phyloP scores from a whole-genome alignment of 192 early-diverging fungal species.

The Umbelopsis vinacea region DNA sequence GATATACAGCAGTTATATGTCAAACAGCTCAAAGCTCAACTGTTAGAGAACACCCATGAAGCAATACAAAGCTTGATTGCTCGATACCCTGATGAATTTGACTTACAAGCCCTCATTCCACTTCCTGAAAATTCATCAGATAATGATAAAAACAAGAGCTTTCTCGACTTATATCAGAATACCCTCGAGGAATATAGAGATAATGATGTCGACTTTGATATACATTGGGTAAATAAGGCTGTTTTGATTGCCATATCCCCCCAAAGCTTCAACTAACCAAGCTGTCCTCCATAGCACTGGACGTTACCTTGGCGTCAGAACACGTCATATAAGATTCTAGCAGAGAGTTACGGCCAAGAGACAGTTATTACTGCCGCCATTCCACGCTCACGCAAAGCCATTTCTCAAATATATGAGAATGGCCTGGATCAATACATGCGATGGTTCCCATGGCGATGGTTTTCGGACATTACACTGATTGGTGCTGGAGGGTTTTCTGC shows the following conservation, averaged over 20 bases:
- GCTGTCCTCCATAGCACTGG: constrained; percentile 26
- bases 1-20: constrained; percentile 27
- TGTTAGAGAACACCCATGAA: constrained; percentile 25
- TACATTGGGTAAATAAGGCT: constrained; percentile 36
- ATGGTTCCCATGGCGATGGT: constrained; percentile 44
- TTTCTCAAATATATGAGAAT: constrained; percentile 33
- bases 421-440: constrained; percentile 37
- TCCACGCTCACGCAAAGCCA: constrained; percentile 28
- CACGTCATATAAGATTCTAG: constrained; percentile 30
- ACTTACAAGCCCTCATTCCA: constrained; percentile 25
- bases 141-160: not conserved
- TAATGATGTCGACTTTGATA: constrained; percentile 31
- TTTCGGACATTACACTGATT: constrained; percentile 40
- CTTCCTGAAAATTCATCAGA: not conserved
- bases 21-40: constrained; percentile 30
- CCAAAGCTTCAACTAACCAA: not conserved
- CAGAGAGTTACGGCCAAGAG: constrained; percentile 28
- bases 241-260: no score
- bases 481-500: constrained; percentile 44
- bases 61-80: constrained; percentile 26
- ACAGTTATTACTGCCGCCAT: constrained; percentile 26
- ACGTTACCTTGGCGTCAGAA: constrained; percentile 35
- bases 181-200: constrained; percentile 24
- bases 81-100: constrained; percentile 31
- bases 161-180: constrained; percentile 30